These are phyloP conservation scores for Piper betle DNA, from an alignment of 164 flowering plant species.

Conservation along the genomic window DNA sequence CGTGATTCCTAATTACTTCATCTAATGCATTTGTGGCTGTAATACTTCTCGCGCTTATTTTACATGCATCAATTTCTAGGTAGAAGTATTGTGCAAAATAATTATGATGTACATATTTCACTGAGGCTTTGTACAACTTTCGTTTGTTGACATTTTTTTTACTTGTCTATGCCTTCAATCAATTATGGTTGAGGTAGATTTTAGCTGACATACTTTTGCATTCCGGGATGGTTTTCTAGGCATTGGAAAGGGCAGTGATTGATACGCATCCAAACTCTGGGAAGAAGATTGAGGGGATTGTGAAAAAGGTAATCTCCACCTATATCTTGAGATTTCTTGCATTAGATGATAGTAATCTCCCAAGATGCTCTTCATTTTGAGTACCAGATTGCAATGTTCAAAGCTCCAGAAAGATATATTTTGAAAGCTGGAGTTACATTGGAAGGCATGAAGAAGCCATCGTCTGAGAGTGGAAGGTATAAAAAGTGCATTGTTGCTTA, in stretches of 20 bases:
- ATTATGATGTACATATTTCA: no score
- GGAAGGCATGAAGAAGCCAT: slow-evolving; percentile 50
- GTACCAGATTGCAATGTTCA: slow-evolving; percentile 69
- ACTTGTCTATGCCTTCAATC: not conserved
- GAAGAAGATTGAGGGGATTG: slow-evolving; percentile 51
- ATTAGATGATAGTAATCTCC: not conserved
- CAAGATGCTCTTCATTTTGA: slow-evolving; percentile 14
- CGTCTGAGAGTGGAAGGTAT: slow-evolving; percentile 68
- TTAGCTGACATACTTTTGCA: slow-evolving; percentile 1
- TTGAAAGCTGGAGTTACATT: slow-evolving; percentile 53
- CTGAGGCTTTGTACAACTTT: no score
- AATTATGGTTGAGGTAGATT: not conserved
- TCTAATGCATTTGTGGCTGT: not conserved
- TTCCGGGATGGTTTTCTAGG: slow-evolving; percentile 25
- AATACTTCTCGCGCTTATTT: not conserved
- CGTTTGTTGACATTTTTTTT: not conserved
- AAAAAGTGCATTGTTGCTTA: not conserved
- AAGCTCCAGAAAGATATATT: slow-evolving; percentile 74
- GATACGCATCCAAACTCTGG: slow-evolving; percentile 47
- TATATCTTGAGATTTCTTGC: slow-evolving; percentile 5
- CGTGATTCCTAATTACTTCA: not conserved
- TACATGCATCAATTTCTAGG: no score
- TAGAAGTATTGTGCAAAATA: no score
- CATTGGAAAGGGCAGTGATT: slow-evolving; percentile 71
- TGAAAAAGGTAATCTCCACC: slow-evolving; percentile 46